Evolutionary conservation across 768 basidiomycete species (phyloP).

Genomic region (Mycena vulgaris): DNA sequence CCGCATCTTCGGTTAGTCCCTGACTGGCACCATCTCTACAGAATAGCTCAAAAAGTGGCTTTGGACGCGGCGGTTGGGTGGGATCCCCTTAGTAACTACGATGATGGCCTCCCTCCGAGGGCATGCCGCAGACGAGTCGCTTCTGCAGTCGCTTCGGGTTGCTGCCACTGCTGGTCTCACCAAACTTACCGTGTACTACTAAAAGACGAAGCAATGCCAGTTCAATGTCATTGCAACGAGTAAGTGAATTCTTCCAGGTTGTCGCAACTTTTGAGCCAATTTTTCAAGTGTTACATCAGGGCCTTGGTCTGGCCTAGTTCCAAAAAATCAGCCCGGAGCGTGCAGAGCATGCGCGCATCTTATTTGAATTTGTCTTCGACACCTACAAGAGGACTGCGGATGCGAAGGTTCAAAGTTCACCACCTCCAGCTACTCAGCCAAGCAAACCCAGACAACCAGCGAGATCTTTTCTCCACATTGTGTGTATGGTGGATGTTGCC

Average conservation of each 20-base stretch:
- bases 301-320: slow-evolving; percentile 1
- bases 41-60: too few species aligned
- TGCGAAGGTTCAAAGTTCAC: not conserved
- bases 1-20: too few species aligned
- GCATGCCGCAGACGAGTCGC: not conserved
- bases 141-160: not conserved
- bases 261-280: not conserved
- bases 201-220: not conserved
- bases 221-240: not conserved
- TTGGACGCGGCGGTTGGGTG: too few species aligned
- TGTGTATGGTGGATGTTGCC: slow-evolving; percentile 7
- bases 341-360: not conserved
- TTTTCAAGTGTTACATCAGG: not conserved
- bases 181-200: not conserved
- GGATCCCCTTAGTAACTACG: too few species aligned
- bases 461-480: not conserved
- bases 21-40: too few species aligned
- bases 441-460: too few species aligned
- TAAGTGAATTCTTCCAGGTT: not conserved
- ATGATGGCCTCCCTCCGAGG: not conserved
- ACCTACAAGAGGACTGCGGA: not conserved
- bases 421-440: not conserved
- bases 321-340: slow-evolving; percentile 2
- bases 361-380: not conserved
- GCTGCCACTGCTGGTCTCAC: not conserved